Evolutionary conservation across 768 basidiomycete genomes (phyloP), one percentile per base, ranked within the genome.

Genomic region (Leucosporidium yakuticum): DNA sequence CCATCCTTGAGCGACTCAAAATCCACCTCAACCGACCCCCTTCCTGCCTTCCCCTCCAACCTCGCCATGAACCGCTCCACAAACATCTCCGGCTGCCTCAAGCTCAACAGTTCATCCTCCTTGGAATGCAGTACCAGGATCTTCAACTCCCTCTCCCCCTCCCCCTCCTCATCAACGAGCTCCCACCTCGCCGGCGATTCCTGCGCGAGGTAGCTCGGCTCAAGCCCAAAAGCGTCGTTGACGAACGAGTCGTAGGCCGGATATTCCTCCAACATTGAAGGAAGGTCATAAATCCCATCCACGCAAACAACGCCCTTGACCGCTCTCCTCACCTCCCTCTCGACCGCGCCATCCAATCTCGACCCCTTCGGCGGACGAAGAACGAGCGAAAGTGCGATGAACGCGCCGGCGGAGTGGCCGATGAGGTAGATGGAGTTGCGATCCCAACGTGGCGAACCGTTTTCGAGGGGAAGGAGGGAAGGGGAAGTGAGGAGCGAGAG

Each of bases 201-300:
- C 54, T 15, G 20, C 2, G 31, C 56, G n/a, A 64, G 55, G 48
- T 11, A 25, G 4, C 4, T 32, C 11, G 27, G 44, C 47, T 67
- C 65, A 0, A 53, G 21, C 6, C 73, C 73, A 34, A 76, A 75
- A 27, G 75, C 75, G 8, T 67, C 67, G 8, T 61, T 56, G 5
- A 74, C 71, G 59, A 74, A 76, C 47, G 59, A 69, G 21, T 20
- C 36, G 53, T 76, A 76, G 21, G 57, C 36, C 7, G 75, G 75
- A 63, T 76, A 76, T 53, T 76, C 75, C 44, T 31, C 57, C 47
- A 76, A 49, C 53, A 76, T 63, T 32, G 65, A 54, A 15, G 54
- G 55, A 23, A 76, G 64, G 62, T 75, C 74, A 58, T 73, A 74
- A 53, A 76, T 76, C 31, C 74, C 75, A 51, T 74, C 75, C 47